Conservation (phyloP, 2,329 filamentous ascomycete genomes). For the Fusarium domesticum region DNA sequence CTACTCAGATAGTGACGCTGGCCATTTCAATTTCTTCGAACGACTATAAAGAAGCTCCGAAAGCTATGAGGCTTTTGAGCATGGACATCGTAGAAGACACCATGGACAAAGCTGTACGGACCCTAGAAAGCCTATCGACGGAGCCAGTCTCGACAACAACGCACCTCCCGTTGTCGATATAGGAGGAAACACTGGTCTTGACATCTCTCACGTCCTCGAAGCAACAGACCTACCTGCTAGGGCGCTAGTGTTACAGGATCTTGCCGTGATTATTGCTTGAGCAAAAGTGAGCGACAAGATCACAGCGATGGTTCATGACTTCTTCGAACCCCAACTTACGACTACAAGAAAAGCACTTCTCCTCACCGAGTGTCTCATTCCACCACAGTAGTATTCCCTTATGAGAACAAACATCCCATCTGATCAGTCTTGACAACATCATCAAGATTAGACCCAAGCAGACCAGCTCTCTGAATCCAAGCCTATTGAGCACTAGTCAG, state of each 20-base stretch:
- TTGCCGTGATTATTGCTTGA: too few species aligned
- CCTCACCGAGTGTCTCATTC: too few species aligned
- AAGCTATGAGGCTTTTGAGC: constrained; percentile 16
- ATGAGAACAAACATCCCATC: constrained; percentile 23
- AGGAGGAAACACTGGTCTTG: constrained; percentile 17
- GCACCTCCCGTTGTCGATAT: constrained; percentile 16
- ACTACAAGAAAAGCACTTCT: too few species aligned
- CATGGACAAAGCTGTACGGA: constrained; percentile 22
- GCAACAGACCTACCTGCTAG: constrained; percentile 3
- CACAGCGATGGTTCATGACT: too few species aligned
- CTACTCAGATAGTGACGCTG: constrained; percentile 8
- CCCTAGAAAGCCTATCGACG: constrained; percentile 6
- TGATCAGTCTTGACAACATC: constrained; percentile 30
- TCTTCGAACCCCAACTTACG: too few species aligned
- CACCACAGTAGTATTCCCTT: too few species aligned
- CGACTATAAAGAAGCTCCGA: constrained; percentile 18
- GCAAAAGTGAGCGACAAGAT: too few species aligned
- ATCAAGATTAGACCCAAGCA: constrained; percentile 25
- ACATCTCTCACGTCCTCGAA: constrained; percentile 13
- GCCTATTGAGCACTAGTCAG: constrained; percentile 6
- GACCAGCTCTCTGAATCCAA: constrained; percentile 28
- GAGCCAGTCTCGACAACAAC: constrained; percentile 4
- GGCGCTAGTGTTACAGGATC: constrained; percentile 12
- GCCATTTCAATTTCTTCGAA: constrained; percentile 16
- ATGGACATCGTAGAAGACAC: too few species aligned